phyloP scores from a whole-genome alignment of 306 rosid genomes.

The Ochetophila trinervis region DNA sequence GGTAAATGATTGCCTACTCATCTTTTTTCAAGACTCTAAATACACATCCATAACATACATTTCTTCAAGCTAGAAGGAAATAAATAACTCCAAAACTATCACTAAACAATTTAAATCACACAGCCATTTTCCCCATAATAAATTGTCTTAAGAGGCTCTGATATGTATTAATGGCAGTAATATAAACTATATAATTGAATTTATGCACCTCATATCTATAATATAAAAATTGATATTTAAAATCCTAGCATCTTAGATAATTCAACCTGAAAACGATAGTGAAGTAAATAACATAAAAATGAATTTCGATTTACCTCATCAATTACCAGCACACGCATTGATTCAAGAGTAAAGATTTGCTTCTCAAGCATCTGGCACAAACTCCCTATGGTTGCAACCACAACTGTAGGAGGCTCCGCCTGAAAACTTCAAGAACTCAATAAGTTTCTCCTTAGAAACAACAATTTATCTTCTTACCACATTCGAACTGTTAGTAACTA shows the following conservation, averaged over 20 bases:
- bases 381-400: constrained; percentile 84
- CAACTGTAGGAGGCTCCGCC: constrained; percentile 89
- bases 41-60: neutral
- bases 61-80: neutral
- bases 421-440: constrained; percentile 37
- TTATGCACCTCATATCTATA: neutral
- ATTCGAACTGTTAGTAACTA: constrained; percentile 3
- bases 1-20: neutral
- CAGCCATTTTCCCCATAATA: too few relatives aligned
- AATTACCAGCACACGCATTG: constrained; percentile 69
- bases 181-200: neutral
- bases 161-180: neutral
- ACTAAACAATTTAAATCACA: neutral
- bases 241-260: neutral
- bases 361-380: constrained; percentile 84
- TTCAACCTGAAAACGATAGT: neutral
- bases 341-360: constrained; percentile 51
- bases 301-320: constrained; percentile 64
- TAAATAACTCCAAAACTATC: neutral
- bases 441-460: constrained; percentile 7
- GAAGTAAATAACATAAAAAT: neutral
- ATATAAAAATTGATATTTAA: constrained; percentile 7
- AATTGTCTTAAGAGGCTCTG: too few relatives aligned
- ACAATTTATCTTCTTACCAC: constrained; percentile 8
- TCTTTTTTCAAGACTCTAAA: too few relatives aligned